Percentiles rank a stretch among this genome's conserved stretches.
These are phyloP conservation scores for Fusarium anguioides DNA, from an alignment of 2,329 filamentous ascomycete species.

Conservation along the genomic window DNA sequence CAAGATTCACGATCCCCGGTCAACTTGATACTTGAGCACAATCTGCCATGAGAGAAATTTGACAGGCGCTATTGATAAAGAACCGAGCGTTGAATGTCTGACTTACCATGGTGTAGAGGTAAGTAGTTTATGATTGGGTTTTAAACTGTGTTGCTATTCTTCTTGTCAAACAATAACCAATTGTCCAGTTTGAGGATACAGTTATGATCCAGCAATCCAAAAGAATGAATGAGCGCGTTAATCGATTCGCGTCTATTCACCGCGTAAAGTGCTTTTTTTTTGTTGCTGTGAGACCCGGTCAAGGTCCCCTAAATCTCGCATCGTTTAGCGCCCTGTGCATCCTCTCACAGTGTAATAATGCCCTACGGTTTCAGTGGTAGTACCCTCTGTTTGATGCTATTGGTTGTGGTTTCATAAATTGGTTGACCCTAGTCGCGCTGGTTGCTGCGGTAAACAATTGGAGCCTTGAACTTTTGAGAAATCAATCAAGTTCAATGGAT, in stretches of 20 bases:
- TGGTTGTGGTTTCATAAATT: conserved; percentile 26
- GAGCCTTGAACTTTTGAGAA: conserved; percentile 33
- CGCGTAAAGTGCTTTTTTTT: conserved; percentile 52
- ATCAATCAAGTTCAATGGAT: conserved; percentile 8
- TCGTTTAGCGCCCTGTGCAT: conserved; percentile 23
- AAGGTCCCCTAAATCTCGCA: conserved; percentile 7
- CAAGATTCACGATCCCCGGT: conserved; percentile 16
- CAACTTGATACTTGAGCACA: background rate
- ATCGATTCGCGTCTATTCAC: conserved; percentile 42
- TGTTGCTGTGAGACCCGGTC: conserved; percentile 35
- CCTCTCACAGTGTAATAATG: conserved; percentile 9
- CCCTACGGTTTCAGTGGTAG: conserved; percentile 41
- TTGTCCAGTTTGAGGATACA: conserved; percentile 31
- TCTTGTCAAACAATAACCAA: conserved; percentile 16
- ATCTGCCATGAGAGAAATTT: conserved; percentile 5
- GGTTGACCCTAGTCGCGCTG: conserved; percentile 30
- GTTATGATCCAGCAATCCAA: conserved; percentile 9
- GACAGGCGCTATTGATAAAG: background rate
- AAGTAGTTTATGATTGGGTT: background rate
- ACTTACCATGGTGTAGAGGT: conserved; percentile 35
- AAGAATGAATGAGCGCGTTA: conserved; percentile 31
- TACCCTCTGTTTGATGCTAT: conserved; percentile 26
- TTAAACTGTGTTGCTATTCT: conserved; percentile 20
- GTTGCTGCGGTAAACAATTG: conserved; percentile 51
- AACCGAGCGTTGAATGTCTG: background rate